A percentile compares a stretch with the other conserved stretches of the same genome.
Evolutionary conservation across 176 grass and related monocot species (phyloP).

Genomic region (Pharus latifolius): DNA sequence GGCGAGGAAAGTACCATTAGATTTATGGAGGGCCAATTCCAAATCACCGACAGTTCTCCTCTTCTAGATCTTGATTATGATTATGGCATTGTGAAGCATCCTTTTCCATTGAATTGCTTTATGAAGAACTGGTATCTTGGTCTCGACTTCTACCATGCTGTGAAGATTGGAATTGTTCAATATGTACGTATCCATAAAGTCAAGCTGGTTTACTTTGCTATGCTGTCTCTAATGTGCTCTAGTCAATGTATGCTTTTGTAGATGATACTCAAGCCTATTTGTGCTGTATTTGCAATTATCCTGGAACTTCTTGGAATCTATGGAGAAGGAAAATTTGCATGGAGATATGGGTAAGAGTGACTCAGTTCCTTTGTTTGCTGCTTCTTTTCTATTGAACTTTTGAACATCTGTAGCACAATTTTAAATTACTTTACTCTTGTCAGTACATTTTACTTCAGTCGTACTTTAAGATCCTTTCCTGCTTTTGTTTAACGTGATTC

Average conservation of each 20-base stretch:
- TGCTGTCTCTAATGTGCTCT: neutral
- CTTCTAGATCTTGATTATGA: conserved; percentile 79
- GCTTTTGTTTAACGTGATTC: neutral
- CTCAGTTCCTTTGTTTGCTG: neutral
- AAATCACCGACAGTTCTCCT: conserved; percentile 56
- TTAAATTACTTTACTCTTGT: neutral
- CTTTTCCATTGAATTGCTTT: conserved; percentile 95
- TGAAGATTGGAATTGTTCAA: conserved; percentile 98
- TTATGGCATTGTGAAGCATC: conserved; percentile 89
- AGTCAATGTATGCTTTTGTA: conserved; percentile 22
- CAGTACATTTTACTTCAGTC: neutral
- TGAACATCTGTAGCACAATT: neutral
- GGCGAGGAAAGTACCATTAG: conserved; percentile 94
- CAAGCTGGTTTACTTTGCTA: neutral
- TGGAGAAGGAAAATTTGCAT: conserved; percentile 92
- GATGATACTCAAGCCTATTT: conserved; percentile 98
- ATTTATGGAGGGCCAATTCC: conserved; percentile 65
- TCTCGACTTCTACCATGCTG: conserved; percentile 83
- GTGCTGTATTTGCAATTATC: conserved; percentile 82
- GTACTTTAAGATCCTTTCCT: neutral
- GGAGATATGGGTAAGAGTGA: conserved; percentile 83
- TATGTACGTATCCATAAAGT: conserved; percentile 59
- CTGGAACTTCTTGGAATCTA: conserved; percentile 82
- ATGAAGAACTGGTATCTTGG: conserved; percentile 92
- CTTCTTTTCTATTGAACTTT: neutral